These are phyloP conservation scores for Pseudevernia furfuracea DNA, from an alignment of 495 filamentous ascomycete genomes.

Conservation along the genomic window DNA sequence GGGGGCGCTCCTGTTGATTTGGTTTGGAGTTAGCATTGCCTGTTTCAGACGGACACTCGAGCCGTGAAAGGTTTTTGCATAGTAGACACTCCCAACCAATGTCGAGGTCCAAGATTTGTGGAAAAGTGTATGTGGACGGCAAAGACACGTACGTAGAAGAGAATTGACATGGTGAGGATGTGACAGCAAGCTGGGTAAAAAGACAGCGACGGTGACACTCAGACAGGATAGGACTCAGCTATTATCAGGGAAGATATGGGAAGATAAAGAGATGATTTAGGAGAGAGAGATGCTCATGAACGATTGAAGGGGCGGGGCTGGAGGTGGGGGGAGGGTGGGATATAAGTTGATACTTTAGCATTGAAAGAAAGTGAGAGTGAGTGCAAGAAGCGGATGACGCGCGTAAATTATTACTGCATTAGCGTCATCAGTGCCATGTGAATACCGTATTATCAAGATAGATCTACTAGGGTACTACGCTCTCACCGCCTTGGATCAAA, in stretches of 20 bases:
- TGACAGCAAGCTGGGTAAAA: background rate
- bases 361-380: background rate
- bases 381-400: background rate
- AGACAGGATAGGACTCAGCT: background rate
- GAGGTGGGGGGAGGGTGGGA: too few species aligned
- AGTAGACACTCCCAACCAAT: background rate
- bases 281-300: background rate
- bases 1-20: slow-evolving; percentile 22
- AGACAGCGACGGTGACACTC: background rate
- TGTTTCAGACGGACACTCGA: background rate
- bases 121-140: background rate
- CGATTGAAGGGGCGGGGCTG: background rate
- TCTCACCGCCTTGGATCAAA: too few species aligned
- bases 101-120: background rate
- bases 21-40: background rate
- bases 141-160: slow-evolving; percentile 25
- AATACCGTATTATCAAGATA: too few species aligned
- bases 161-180: slow-evolving; percentile 27
- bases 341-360: too few species aligned
- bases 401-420: background rate
- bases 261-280: background rate
- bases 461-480: too few species aligned
- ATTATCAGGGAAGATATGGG: background rate
- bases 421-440: background rate
- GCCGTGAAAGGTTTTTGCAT: too few species aligned